Evolutionary conservation across 164 flowering plant species (phyloP).

Genomic region (Euptelea pleiosperma): DNA sequence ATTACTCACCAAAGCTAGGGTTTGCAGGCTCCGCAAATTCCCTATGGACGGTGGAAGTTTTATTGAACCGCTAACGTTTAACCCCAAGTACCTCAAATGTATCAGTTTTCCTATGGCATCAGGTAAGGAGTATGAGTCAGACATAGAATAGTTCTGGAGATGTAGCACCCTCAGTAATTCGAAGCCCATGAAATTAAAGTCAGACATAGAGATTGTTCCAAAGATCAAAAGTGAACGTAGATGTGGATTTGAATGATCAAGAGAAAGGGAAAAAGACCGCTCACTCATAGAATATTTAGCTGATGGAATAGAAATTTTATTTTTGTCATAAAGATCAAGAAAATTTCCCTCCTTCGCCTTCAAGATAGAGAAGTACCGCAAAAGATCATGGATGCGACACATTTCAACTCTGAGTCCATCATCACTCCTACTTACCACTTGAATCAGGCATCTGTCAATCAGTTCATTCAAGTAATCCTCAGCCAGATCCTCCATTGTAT

Average conservation of each 20-base stretch:
- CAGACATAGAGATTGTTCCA: too few species aligned
- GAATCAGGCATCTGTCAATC: slow-evolving; percentile 14
- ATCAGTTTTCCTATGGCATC: too few species aligned
- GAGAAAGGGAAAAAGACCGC: too few species aligned
- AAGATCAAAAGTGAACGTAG: background rate
- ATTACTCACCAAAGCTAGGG: too few species aligned
- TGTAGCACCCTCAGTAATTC: slow-evolving; percentile 6
- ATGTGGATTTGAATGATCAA: background rate
- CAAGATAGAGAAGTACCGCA: background rate
- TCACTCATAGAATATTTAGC: background rate
- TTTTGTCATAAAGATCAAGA: background rate
- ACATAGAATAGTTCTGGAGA: too few species aligned
- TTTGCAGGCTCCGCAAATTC: too few species aligned
- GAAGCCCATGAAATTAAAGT: background rate
- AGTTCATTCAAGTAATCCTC: slow-evolving; percentile 17
- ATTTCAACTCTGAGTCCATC: background rate
- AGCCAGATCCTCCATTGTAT: slow-evolving; percentile 16
- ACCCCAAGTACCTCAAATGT: too few species aligned
- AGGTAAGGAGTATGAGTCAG: too few species aligned
- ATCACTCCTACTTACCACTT: background rate
- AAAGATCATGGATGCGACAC: slow-evolving; percentile 12
- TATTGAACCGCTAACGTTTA: too few species aligned
- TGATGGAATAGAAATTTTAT: too few species aligned
- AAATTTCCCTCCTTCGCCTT: background rate
- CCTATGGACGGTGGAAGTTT: too few species aligned